A percentile compares a stretch with the other conserved stretches of the same genome.
These are phyloP conservation scores for Neonectria faginata DNA, from an alignment of 2,329 filamentous ascomycete genomes.

Conservation along the genomic window DNA sequence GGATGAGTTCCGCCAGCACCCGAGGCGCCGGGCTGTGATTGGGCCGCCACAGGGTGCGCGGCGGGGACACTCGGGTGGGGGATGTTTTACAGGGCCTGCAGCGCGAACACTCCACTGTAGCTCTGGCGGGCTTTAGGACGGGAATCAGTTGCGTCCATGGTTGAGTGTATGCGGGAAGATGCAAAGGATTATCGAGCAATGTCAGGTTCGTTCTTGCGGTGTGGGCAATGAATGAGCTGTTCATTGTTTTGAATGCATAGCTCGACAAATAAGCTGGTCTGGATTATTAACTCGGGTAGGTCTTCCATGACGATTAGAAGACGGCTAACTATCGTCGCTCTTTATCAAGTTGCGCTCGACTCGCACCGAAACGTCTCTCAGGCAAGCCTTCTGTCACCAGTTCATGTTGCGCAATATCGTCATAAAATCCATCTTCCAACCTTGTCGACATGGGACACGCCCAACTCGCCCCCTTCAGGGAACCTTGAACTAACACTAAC, in stretches of 20 bases:
- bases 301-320: neutral
- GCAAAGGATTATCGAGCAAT: neutral
- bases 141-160: neutral
- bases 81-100: neutral
- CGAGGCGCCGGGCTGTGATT: slow-evolving; percentile 30
- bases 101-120: slow-evolving; percentile 20
- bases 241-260: neutral
- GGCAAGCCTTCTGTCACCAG: neutral
- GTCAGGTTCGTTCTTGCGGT: neutral
- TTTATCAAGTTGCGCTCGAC: neutral
- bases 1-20: slow-evolving; percentile 38
- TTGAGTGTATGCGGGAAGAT: neutral
- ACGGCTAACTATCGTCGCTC: neutral
- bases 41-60: neutral
- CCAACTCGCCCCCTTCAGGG: neutral
- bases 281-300: neutral
- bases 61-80: slow-evolving; percentile 6
- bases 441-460: neutral
- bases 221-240: neutral
- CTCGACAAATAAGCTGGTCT: neutral
- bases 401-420: neutral
- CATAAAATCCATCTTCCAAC: neutral
- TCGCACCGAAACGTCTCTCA: neutral
- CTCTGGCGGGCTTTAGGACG: slow-evolving; percentile 1
- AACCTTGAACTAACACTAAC: neutral